Evolutionary conservation across 78 protist species (phyloP), one percentile per base, ranked within the genome.

Genomic region (Planoprotostelium fungivorum): DNA sequence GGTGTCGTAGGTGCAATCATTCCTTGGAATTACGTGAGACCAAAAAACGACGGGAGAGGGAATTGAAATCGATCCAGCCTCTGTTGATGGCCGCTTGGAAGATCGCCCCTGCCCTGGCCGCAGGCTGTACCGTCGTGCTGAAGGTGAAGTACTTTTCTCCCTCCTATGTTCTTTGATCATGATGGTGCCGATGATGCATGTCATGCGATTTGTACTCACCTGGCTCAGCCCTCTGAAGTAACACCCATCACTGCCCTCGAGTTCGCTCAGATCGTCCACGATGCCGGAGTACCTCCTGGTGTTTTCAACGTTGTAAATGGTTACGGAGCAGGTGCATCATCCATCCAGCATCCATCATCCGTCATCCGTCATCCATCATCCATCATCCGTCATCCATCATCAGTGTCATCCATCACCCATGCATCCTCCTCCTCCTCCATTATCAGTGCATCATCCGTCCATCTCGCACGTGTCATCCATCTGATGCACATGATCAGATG

Each of bases 261-360:
- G 23, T n/a, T 95, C 29, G 94, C 90, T 31, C 94, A 94, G 29
- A 84, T 97, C 87, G 1, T 87, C 29, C 84, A 73, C 37, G 97
- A 95, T 87, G 99, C 97, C 29, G 99, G 98, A 10, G 63, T 96
- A 87, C 99, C 99, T 9, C 88, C 95, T 0, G 97, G 99, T 84
- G 99, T 96, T 9, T 1, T 98, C 90, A 97, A 97, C 87, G 34
- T 98, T 0, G 63, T 97, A 16, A 29, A 86, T 29, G 99, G 98
- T 37, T 35, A 16, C 38, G 98, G 73, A 25, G 73, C 73, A 25
- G 73, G 97, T 28, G 86, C 36, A n/a, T n/a, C n/a, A n/a, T n/a
- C n/a, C n/a, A n/a, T n/a, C n/a, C n/a, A n/a, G n/a, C n/a, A n/a
- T n/a, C n/a, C n/a, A n/a, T n/a, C n/a, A n/a, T n/a, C n/a, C n/a